Evolutionary conservation across 257 asterid species (phyloP).

Genomic region (Solanum sparsipilum): DNA sequence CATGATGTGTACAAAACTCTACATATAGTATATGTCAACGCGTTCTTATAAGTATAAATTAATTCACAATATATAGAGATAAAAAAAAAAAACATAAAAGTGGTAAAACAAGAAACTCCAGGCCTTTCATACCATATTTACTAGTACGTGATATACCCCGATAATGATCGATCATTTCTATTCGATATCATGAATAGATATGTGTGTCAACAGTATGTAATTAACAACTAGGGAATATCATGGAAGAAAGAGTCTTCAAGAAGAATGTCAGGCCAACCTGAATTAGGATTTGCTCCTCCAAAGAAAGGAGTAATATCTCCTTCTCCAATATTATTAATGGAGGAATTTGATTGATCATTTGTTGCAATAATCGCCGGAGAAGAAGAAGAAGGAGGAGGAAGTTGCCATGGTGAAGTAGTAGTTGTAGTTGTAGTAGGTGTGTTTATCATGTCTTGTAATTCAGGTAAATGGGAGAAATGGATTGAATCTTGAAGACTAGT

Average conservation of each 20-base stretch:
- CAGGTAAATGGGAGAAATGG: constrained; percentile 50
- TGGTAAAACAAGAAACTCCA: constrained; percentile 14
- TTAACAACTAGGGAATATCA: constrained; percentile 26
- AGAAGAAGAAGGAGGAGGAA: constrained; percentile 10
- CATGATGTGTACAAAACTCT: background rate
- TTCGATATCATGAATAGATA: background rate
- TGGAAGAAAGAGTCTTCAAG: constrained; percentile 59
- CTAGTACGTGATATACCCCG: background rate
- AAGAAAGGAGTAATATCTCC: constrained; percentile 37
- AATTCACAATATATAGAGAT: background rate
- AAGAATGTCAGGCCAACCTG: constrained; percentile 53
- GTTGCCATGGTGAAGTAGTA: constrained; percentile 19
- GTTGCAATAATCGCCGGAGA: constrained; percentile 5
- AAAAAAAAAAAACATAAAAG: background rate
- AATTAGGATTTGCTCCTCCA: constrained; percentile 30
- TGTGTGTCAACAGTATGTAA: background rate
- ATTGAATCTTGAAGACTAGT: constrained; percentile 16
- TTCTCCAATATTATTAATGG: background rate
- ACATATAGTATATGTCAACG: background rate
- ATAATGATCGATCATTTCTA: background rate
- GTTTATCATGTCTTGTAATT: constrained; percentile 16
- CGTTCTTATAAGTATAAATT: background rate
- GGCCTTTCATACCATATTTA: background rate
- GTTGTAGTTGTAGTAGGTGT: constrained; percentile 20
- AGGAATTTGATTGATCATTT: constrained; percentile 13